Evolutionary conservation across 2,329 filamentous ascomycete species (phyloP).

Genomic region (Neonectria neomacrospora): DNA sequence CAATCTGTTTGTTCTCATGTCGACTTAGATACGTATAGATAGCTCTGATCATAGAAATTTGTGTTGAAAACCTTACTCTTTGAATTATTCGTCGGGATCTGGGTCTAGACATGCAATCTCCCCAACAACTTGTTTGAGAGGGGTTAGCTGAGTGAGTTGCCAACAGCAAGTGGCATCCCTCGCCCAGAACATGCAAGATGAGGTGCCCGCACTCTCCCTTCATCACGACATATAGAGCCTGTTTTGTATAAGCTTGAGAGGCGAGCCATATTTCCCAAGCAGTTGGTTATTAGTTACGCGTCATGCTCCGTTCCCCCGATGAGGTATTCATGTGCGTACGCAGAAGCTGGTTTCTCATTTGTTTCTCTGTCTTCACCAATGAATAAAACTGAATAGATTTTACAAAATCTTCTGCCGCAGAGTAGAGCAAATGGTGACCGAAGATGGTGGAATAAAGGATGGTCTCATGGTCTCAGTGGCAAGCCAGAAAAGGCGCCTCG

Average conservation of each 20-base stretch:
- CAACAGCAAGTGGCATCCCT: too few species aligned
- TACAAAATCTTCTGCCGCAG: constrained; percentile 73
- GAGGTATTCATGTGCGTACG: constrained; percentile 66
- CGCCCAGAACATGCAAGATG: background rate
- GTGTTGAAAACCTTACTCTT: too few species aligned
- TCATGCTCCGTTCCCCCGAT: constrained; percentile 57
- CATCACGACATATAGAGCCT: constrained; percentile 59
- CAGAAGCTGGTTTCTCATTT: constrained; percentile 65
- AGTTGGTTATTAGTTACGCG: constrained; percentile 65
- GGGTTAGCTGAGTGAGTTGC: too few species aligned
- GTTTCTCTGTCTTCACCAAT: constrained; percentile 61
- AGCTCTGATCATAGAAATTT: too few species aligned
- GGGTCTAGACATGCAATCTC: too few species aligned
- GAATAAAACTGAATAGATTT: constrained; percentile 65
- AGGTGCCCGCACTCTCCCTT: constrained; percentile 53
- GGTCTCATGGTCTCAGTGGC: constrained; percentile 69
- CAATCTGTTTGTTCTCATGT: background rate
- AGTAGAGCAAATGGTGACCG: constrained; percentile 66
- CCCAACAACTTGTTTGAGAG: too few species aligned
- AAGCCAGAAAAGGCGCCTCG: constrained; percentile 69
- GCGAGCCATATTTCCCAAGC: constrained; percentile 64
- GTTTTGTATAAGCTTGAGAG: constrained; percentile 65
- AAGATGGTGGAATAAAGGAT: constrained; percentile 59
- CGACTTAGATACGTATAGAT: background rate
- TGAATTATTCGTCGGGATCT: too few species aligned